Conservation (phyloP, 169 alveolate species). For the Toxoplasma gondii region DNA sequence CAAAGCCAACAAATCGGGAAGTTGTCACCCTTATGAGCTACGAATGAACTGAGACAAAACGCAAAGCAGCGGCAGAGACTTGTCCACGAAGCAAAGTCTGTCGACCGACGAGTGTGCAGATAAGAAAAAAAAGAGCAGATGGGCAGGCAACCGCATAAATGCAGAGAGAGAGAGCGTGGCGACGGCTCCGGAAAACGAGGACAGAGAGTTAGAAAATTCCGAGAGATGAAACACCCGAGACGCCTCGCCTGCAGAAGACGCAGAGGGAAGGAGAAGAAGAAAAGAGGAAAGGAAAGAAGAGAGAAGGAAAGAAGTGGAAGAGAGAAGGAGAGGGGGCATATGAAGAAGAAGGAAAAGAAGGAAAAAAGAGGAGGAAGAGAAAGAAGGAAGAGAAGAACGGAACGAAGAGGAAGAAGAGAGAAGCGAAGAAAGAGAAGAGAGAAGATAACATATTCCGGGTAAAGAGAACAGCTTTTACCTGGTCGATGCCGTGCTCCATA, state of each 20-base stretch:
- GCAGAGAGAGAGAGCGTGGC: too few relatives aligned
- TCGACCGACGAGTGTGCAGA: too few relatives aligned
- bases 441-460: neutral
- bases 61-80: too few relatives aligned
- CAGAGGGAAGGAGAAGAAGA: neutral
- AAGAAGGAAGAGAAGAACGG: neutral
- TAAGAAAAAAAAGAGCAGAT: too few relatives aligned
- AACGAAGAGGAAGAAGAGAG: constrained; percentile 13
- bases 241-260: too few relatives aligned
- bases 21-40: too few relatives aligned
- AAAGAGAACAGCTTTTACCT: constrained; percentile 26
- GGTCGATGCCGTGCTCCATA: constrained; percentile 96
- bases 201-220: neutral
- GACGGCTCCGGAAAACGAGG: too few relatives aligned
- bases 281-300: neutral
- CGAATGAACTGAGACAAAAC: too few relatives aligned
- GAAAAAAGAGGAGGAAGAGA: neutral
- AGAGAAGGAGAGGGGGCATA: neutral
- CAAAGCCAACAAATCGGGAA: too few relatives aligned
- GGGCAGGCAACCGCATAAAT: too few relatives aligned
- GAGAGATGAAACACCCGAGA: too few relatives aligned
- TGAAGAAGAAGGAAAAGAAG: neutral
- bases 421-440: neutral
- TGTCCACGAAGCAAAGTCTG: too few relatives aligned
- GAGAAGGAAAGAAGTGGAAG: neutral